A percentile compares a stretch with the other conserved stretches of the same genome.
These are phyloP conservation scores for Populus trichocarpa DNA, from an alignment of 441 rosid genomes.

Conservation along the genomic window DNA sequence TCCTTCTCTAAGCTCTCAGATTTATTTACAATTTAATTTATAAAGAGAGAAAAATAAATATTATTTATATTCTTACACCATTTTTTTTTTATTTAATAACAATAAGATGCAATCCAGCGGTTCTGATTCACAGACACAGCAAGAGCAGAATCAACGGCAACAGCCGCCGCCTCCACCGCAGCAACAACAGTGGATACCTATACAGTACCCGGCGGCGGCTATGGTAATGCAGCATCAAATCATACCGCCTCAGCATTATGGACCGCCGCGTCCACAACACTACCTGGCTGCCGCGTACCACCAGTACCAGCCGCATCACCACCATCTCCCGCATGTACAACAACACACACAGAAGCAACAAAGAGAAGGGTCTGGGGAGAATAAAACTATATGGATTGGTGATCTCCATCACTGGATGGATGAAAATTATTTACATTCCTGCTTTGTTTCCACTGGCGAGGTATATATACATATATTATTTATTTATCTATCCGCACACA, in stretches of 20 bases:
- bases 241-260: slow-evolving; percentile 53
- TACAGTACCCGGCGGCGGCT: slow-evolving; percentile 73
- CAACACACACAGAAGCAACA: slow-evolving; percentile 38
- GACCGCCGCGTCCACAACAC: slow-evolving; percentile 49
- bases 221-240: slow-evolving; percentile 85
- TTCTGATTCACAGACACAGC: slow-evolving; percentile 47
- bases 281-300: slow-evolving; percentile 49
- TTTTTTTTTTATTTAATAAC: not conserved
- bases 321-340: slow-evolving; percentile 15
- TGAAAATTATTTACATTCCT: slow-evolving; percentile 69
- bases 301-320: slow-evolving; percentile 32
- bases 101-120: slow-evolving; percentile 54
- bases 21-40: not conserved
- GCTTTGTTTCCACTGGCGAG: slow-evolving; percentile 79
- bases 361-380: slow-evolving; percentile 58
- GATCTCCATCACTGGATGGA: slow-evolving; percentile 99
- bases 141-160: slow-evolving; percentile 32
- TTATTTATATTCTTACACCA: not conserved
- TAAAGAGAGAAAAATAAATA: not conserved
- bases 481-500: not conserved
- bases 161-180: slow-evolving; percentile 30
- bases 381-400: slow-evolving; percentile 84
- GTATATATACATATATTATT: slow-evolving; percentile 22
- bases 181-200: slow-evolving; percentile 56
- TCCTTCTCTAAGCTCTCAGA: not conserved